Conservation (phyloP, 208 protist species). For the Acanthamoeba castellanii region DNA sequence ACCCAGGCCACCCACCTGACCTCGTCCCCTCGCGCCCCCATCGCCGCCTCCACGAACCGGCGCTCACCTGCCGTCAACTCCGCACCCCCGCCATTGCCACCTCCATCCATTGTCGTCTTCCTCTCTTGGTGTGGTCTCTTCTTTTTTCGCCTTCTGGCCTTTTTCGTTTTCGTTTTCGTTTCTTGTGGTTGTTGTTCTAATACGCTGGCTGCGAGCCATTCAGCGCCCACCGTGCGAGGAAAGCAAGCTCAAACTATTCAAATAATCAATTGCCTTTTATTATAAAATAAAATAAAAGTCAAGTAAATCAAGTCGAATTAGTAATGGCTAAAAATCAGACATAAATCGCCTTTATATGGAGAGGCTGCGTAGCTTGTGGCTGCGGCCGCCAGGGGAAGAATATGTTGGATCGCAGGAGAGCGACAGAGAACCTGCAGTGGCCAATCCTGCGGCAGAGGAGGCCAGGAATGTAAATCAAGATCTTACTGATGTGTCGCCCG, state of each 20-base stretch:
- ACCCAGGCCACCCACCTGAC: slow-evolving; percentile 41
- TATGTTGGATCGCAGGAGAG: too few relatives aligned
- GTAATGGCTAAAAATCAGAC: too few relatives aligned
- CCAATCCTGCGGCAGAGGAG: too few relatives aligned
- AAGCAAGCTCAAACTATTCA: background rate
- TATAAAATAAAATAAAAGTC: background rate
- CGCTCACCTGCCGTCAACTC: slow-evolving; percentile 4
- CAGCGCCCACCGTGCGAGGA: background rate
- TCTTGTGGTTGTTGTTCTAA: background rate
- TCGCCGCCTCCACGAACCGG: slow-evolving; percentile 19
- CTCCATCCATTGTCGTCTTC: background rate
- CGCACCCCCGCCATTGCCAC: background rate
- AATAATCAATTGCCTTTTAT: background rate
- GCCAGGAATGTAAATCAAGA: too few relatives aligned
- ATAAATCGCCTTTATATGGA: too few relatives aligned
- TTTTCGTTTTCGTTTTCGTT: background rate
- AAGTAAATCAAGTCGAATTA: too few relatives aligned
- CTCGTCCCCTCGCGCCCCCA: background rate
- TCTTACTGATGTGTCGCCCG: too few relatives aligned
- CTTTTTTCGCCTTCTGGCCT: background rate
- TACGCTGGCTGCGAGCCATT: background rate
- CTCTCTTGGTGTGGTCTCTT: background rate
- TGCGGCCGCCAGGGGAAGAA: background rate
- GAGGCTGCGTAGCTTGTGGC: background rate
- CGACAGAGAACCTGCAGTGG: too few relatives aligned